These are phyloP conservation scores for Borovskyia barvae DNA, from an alignment of 208 protist species.

Conservation along the genomic window DNA sequence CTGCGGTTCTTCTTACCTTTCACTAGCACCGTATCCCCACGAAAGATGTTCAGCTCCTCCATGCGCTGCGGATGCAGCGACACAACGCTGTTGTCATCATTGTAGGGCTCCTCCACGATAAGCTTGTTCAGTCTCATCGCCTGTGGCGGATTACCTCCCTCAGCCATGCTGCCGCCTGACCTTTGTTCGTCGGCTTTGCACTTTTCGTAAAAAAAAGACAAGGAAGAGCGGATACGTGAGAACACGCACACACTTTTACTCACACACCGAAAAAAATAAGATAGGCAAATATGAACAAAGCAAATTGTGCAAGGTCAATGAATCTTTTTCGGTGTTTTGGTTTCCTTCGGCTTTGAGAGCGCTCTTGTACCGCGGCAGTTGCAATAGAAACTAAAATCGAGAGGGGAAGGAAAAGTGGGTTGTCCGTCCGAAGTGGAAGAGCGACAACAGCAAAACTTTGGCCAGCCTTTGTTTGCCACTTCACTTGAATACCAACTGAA, in stretches of 20 bases:
- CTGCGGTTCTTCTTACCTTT: constrained; percentile 98
- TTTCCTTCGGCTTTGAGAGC: background rate
- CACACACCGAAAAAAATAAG: too few relatives aligned
- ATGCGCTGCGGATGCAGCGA: constrained; percentile 94
- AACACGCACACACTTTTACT: too few relatives aligned
- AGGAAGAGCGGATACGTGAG: background rate
- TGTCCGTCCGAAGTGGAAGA: constrained; percentile 1
- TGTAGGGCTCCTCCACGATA: constrained; percentile 96
- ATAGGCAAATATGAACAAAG: too few relatives aligned
- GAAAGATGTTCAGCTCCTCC: constrained; percentile 98
- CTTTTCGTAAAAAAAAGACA: background rate
- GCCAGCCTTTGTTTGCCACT: too few relatives aligned
- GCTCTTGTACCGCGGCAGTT: background rate
- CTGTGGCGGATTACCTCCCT: background rate
- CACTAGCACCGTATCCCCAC: constrained; percentile 97
- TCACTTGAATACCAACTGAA: too few relatives aligned
- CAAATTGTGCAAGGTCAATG: too few relatives aligned
- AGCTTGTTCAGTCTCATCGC: constrained; percentile 93
- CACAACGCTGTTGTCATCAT: constrained; percentile 99
- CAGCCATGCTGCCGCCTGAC: constrained; percentile 12
- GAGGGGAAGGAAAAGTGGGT: constrained; percentile 6
- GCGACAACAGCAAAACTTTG: too few relatives aligned
- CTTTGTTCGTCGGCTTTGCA: background rate
- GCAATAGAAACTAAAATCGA: constrained; percentile 14
- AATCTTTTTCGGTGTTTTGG: too few relatives aligned